phyloP scores from a whole-genome alignment of 2,329 filamentous ascomycete genomes.

The Aspergillus candidus region DNA sequence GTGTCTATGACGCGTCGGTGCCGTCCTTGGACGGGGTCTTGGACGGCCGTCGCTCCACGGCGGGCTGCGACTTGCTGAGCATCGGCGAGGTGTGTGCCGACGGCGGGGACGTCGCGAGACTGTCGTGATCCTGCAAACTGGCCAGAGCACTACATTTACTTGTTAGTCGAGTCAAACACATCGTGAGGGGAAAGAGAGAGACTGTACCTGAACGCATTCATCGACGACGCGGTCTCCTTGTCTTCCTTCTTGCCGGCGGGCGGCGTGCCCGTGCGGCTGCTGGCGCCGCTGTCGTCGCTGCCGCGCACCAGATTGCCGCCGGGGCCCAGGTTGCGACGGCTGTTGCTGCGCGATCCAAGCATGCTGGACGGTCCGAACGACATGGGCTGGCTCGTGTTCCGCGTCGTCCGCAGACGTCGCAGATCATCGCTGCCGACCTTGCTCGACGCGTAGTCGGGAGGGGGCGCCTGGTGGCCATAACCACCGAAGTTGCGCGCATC shows the following conservation, averaged over 20 bases:
- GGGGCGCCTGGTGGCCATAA: constrained; percentile 62
- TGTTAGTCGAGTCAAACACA: constrained; percentile 2
- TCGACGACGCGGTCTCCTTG: constrained; percentile 59
- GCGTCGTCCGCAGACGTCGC: constrained; percentile 63
- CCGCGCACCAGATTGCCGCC: constrained; percentile 65
- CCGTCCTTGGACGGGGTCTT: constrained; percentile 40
- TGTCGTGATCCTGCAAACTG: constrained; percentile 41
- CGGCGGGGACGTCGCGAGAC: constrained; percentile 44
- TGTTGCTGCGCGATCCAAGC: constrained; percentile 85
- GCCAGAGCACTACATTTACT: constrained; percentile 40
- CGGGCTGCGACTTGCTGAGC: constrained; percentile 42
- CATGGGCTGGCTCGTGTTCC: constrained; percentile 56
- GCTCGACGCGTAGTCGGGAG: constrained; percentile 65
- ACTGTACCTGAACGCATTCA: constrained; percentile 89
- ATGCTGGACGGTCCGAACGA: constrained; percentile 78
- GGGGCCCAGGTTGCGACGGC: constrained; percentile 69
- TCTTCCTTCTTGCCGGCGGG: constrained; percentile 60
- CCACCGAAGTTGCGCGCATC: constrained; percentile 76
- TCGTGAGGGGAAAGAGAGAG: constrained; percentile 1
- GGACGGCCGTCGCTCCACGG: constrained; percentile 38
- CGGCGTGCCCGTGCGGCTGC: constrained; percentile 84
- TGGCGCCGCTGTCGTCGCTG: constrained; percentile 78
- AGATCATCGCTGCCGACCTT: constrained; percentile 89
- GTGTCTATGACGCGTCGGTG: constrained; percentile 36
- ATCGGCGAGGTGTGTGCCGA: constrained; percentile 44